Evolutionary conservation across 176 grass and related monocot species (phyloP), one percentile per base, ranked within the genome.

Genomic region (Cymbopogon citratus): DNA sequence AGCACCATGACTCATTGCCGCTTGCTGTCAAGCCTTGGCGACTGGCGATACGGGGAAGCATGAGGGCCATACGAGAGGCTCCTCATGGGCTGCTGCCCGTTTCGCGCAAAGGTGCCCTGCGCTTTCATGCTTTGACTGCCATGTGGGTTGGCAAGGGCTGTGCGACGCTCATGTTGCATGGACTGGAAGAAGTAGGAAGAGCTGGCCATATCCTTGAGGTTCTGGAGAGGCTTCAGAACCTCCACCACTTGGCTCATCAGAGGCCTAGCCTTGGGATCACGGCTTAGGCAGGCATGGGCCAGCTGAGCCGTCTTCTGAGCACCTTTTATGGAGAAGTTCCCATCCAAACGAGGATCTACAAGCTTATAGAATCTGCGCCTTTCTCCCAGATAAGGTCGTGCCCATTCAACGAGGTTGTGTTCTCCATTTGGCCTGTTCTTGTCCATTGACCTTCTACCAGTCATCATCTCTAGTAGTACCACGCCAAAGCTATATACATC

Each of bases 201-300:
- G 74, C 80, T 88, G 33, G 97, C 93, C 91, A 92, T 90, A 77
- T 99, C 97, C 84, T 99, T 99, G 63, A 99, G 86, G 83, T 92
- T 95, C 34, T 83, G 74, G 34, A 99, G 88, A 49, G 97, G 97
- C 77, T 93, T 95, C 62, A 99, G 87, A 43, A 86, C 91, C 86
- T 99, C 93, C 9, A 99, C 97, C 76, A 99, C 97, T 77, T 95
- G 90, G 66, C 97, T 95, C 93, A 96, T 96, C n/a, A 92, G 88
- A 63, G 93, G 93, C 84, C 93, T 79, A 36, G 61, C 75, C 82
- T 96, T 96, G 7, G 93, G 84, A 31, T 96, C 93, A 33, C 87
- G 84, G 72, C 71, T 92, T 36, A 96, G 89, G 84, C 93, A 95
- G 23, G 81, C 89, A 74, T 86, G 82, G 1, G 93, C 93, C 63